phyloP scores from a whole-genome alignment of 768 basidiomycete genomes.

The Daedaleopsis sinensis region DNA sequence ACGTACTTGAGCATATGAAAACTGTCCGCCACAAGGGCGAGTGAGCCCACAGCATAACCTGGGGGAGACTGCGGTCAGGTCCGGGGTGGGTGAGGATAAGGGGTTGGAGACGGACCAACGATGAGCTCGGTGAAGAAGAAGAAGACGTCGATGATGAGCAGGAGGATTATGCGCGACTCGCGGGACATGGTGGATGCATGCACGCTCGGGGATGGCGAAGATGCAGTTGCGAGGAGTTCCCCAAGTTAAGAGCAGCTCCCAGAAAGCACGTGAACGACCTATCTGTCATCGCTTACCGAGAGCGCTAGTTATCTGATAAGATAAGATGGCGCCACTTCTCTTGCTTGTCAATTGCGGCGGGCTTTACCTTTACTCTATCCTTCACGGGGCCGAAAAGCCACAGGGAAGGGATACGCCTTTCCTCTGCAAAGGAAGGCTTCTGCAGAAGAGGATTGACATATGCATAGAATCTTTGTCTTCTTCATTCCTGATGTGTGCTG shows the following conservation, averaged over 20 bases:
- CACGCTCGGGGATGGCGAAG: slow-evolving; percentile 5
- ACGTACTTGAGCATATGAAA: slow-evolving; percentile 99
- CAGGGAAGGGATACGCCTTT: too few species aligned
- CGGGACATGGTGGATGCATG: slow-evolving; percentile 54
- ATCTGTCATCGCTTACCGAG: slow-evolving; percentile 14
- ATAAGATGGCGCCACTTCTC: slow-evolving; percentile 2
- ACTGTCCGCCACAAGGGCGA: slow-evolving; percentile 94
- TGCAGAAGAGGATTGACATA: too few species aligned
- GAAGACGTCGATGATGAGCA: slow-evolving; percentile 81
- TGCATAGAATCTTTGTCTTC: too few species aligned
- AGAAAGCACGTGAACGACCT: neutral
- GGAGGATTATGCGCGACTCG: slow-evolving; percentile 69
- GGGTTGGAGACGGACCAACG: slow-evolving; percentile 51
- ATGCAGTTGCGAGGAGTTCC: neutral
- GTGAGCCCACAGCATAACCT: slow-evolving; percentile 96
- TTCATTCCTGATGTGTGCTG: too few species aligned
- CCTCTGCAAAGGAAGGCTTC: too few species aligned
- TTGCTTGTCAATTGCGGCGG: neutral
- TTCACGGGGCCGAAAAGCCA: too few species aligned
- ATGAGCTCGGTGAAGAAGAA: slow-evolving; percentile 90
- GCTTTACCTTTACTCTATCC: neutral
- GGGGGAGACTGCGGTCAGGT: neutral
- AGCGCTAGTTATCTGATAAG: slow-evolving; percentile 15
- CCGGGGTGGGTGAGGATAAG: neutral
- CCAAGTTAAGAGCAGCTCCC: neutral